Base-by-base conservation (phyloP, 2,329 filamentous ascomycete species). In the Nemania sp. region DNA sequence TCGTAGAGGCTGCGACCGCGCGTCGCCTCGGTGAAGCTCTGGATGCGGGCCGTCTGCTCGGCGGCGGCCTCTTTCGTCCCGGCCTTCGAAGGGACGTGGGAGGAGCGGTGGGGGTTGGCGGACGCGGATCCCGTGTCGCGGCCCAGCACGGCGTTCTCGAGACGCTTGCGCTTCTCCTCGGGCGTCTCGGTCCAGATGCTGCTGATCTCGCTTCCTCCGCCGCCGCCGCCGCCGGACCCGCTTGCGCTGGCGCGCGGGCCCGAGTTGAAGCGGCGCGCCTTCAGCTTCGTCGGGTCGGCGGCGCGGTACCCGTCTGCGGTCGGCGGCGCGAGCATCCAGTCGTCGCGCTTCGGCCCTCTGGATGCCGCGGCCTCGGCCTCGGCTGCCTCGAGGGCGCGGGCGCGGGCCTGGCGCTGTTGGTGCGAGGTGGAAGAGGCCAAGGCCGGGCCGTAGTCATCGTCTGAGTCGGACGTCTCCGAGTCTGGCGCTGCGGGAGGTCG, bases 171-270 rank as follows among this genome's bases (percentile, higher is more conserved):
- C 75, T 96, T 96, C 76, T 97, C 85, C 73, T 94, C 90, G 0
- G 92, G 90, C 9, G 92, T 97, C 75, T 98, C 94, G 0, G 91
- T 93, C 94, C 94, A 98, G 45, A 94, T 86, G 20, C 86, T 87
- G 71, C 85, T 83, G 47, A 91, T 82, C 12, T 82, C n/a, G n/a
- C n/a, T n/a, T n/a, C n/a, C 25, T 29, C 25, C 25, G 4, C 25
- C 25, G 25, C 25, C 25, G 25, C 25, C 82, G 63, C 79, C 79
- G 29, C 69, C 66, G 9, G 70, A 73, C 4, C 69, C 69, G n/a
- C 73, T 40, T 0, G 69, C 63, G 10, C 72, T 46, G 0, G 69
- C 74, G n/a, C 75, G 75, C 12, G 78, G 78, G 3, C 84, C 83
- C 39, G 89, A 90, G 53, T 91, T 87, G 79, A 97, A 98, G 67